Conservation (phyloP, 1,284 basidiomycete genomes). For the Gomphus bonarii region DNA sequence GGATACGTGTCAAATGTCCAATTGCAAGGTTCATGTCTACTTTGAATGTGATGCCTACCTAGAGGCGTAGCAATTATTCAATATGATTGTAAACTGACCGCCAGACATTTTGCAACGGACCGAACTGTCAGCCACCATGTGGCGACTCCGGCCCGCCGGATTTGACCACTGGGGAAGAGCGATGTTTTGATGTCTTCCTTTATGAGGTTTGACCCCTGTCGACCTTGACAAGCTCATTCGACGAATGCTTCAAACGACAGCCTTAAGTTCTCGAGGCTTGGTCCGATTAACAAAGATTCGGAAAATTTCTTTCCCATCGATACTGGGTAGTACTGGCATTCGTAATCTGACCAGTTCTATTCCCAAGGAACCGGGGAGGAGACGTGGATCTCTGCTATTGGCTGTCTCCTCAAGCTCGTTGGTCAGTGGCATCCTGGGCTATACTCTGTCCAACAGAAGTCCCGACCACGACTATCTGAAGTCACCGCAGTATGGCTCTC, state of each 20-base stretch:
- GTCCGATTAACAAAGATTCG: not conserved
- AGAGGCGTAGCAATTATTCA: too few species aligned
- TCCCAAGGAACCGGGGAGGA: not conserved
- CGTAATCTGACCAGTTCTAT: not conserved
- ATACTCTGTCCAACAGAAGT: not conserved
- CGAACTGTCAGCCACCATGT: too few species aligned
- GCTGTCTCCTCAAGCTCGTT: not conserved
- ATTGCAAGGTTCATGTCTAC: too few species aligned
- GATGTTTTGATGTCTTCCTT: too few species aligned
- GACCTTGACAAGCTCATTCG: not conserved
- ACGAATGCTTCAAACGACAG: not conserved
- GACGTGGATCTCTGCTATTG: not conserved
- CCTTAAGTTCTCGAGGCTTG: not conserved
- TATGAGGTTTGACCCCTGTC: too few species aligned
- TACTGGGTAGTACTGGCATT: not conserved
- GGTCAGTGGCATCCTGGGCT: not conserved
- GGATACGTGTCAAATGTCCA: too few species aligned
- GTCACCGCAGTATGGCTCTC: slow-evolving; percentile 31
- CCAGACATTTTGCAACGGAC: too few species aligned
- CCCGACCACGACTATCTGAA: not conserved
- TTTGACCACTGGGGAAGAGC: too few species aligned
- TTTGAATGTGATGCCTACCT: too few species aligned
- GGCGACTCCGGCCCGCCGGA: too few species aligned
- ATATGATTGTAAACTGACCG: too few species aligned
- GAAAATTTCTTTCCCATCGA: not conserved